Evolutionary conservation across 768 basidiomycete genomes (phyloP), one percentile per base, ranked within the genome.

Genomic region (Pholiota molesta): DNA sequence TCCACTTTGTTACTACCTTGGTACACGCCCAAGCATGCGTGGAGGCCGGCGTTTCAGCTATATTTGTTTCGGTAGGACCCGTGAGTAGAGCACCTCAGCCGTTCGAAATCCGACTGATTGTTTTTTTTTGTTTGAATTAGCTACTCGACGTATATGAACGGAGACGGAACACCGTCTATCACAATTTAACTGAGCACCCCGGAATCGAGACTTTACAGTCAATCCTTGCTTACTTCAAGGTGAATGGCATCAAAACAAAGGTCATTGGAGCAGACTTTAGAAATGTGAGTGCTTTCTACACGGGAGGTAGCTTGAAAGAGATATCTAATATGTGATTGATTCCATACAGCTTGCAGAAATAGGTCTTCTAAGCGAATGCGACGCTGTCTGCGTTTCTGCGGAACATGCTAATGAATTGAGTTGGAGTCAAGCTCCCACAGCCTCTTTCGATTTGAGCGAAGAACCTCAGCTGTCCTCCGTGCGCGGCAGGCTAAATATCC

Each of bases 1-100:
- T 89, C 40, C 76, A 76, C 40, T 66, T 82, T 51, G 86, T 87
- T n/a, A 77, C 83, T 4, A 77, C 74, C 52, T 73, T 87, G n/a
- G 66, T 76, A 33, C 88, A 89, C 61, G 85, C 83, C 5, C 76
- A 76, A n/a, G 77, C 78, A 3, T 89, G 88, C 61, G 79, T 80
- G 28, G 83, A 83, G 65, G 79, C 86, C 7, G 78, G 79, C 2
- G 80, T 82, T 19, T 74, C 75, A 5, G 71, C 78, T 52, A 72
- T 88, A 31, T 83, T 81, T 28, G 78, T 89, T 66, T 74, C 80
- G 40, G 79, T 86, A 55, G 75, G 73, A 28, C 73, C 73, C 63
- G 88, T 87, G 59, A 73, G 85, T 70, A 14, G n/a, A n/a, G 29
- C 51, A 17, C 33, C 51, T 17, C 21, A 54, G 37, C 57, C 19